phyloP scores from a whole-genome alignment of 768 basidiomycete genomes.

The Ramaria rubella region DNA sequence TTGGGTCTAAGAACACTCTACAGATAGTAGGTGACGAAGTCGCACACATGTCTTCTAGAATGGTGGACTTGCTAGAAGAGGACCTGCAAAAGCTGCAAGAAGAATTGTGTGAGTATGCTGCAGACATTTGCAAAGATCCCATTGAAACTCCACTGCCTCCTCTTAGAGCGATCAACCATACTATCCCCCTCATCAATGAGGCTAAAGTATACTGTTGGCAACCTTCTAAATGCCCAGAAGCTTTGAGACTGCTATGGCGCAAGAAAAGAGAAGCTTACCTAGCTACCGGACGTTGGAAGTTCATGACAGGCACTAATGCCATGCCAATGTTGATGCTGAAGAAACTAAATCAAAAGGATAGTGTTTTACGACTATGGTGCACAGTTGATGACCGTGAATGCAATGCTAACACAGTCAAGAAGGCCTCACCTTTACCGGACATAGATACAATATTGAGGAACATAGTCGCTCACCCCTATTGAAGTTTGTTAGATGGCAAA shows the following conservation, averaged over 20 bases:
- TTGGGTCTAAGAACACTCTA: slow-evolving; percentile 13
- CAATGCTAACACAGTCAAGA: slow-evolving; percentile 9
- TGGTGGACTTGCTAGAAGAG: not conserved
- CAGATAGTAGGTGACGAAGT: not conserved
- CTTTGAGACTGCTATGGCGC: slow-evolving; percentile 11
- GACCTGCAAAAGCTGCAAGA: not conserved
- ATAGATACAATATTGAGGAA: slow-evolving; percentile 8
- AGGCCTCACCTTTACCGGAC: slow-evolving; percentile 6
- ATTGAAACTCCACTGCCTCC: slow-evolving; percentile 27
- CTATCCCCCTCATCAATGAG: slow-evolving; percentile 23
- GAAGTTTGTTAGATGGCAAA: slow-evolving; percentile 4
- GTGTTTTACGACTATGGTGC: not conserved
- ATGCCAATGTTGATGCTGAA: slow-evolving; percentile 10
- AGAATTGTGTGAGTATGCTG: slow-evolving; percentile 17
- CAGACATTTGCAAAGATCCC: slow-evolving; percentile 21
- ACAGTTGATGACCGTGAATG: slow-evolving; percentile 8
- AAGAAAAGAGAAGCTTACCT: slow-evolving; percentile 9
- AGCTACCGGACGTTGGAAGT: slow-evolving; percentile 10
- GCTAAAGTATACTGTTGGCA: slow-evolving; percentile 18
- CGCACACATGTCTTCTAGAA: not conserved
- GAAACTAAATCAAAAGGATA: not conserved
- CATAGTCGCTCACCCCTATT: not conserved
- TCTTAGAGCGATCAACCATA: slow-evolving; percentile 22
- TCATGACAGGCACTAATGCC: not conserved
- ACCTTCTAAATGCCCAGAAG: slow-evolving; percentile 20